Conservation (phyloP, 306 rosid species). For the Castanea crenata region DNA sequence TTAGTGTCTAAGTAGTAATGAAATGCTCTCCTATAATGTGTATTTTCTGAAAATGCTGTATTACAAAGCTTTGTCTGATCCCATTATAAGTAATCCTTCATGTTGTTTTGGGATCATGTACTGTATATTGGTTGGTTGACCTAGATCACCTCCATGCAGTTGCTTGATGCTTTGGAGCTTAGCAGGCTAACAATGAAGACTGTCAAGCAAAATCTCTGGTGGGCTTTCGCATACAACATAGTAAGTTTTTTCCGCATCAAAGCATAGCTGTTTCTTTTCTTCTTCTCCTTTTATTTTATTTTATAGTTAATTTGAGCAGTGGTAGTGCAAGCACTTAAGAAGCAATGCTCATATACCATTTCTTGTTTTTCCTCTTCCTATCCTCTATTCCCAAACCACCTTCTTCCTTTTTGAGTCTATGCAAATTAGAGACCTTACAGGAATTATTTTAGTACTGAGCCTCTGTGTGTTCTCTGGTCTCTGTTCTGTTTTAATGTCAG, state of each 20-base stretch:
- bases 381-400: background rate
- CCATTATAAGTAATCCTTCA: background rate
- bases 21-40: background rate
- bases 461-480: background rate
- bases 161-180: slow-evolving; percentile 95
- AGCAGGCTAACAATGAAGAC: slow-evolving; percentile 92
- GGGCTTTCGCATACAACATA: slow-evolving; percentile 92
- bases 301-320: background rate
- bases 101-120: slow-evolving; percentile 6
- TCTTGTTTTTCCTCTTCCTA: too few relatives aligned
- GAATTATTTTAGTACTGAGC: background rate
- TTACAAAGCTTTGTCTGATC: background rate
- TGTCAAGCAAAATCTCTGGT: slow-evolving; percentile 94
- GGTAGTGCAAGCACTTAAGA: background rate
- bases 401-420: background rate
- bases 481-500: background rate
- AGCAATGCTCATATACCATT: background rate
- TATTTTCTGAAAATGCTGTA: background rate
- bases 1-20: too few relatives aligned
- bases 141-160: slow-evolving; percentile 47
- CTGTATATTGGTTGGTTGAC: slow-evolving; percentile 18
- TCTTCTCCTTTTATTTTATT: background rate
- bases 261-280: background rate
- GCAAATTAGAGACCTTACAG: background rate
- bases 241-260: slow-evolving; percentile 50